Conservation (phyloP, 2,329 filamentous ascomycete genomes). For the Monosporascus cannonballus region DNA sequence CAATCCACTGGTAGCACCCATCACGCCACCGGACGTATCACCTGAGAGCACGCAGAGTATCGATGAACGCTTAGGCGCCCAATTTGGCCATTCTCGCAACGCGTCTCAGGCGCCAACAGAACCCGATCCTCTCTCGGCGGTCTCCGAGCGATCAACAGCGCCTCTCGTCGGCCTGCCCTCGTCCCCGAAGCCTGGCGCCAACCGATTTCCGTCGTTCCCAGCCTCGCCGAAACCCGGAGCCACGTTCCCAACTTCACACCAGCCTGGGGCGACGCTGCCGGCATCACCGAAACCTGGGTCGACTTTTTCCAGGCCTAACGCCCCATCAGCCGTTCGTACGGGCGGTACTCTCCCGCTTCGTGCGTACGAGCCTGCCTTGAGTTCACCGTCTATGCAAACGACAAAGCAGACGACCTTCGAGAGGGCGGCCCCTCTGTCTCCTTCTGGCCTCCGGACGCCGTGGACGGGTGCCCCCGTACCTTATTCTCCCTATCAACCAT, state of each 20-base stretch:
- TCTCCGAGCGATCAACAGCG: constrained; percentile 43
- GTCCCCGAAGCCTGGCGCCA: constrained; percentile 34
- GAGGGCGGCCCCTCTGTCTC: constrained; percentile 47
- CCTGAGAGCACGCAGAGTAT: constrained; percentile 46
- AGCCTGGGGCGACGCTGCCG: constrained; percentile 5
- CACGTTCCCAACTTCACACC: constrained; percentile 15
- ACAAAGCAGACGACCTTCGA: constrained; percentile 63
- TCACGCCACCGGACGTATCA: constrained; percentile 40
- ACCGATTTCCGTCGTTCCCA: constrained; percentile 28
- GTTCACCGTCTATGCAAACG: constrained; percentile 43
- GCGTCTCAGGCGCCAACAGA: constrained; percentile 34
- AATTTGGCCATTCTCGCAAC: constrained; percentile 32
- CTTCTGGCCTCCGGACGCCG: constrained; percentile 54
- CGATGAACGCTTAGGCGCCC: constrained; percentile 47
- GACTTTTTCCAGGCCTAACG: constrained; percentile 42
- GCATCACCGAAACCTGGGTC: constrained; percentile 44
- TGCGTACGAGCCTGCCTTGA: constrained; percentile 52
- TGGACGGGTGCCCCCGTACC: constrained; percentile 57
- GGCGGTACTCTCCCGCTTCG: constrained; percentile 54
- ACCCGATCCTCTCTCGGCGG: constrained; percentile 44
- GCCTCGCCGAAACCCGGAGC: constrained; percentile 29
- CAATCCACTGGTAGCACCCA: constrained; percentile 33
- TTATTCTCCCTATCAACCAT: constrained; percentile 76
- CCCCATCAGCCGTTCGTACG: constrained; percentile 50
- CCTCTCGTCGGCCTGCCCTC: constrained; percentile 46